These are phyloP conservation scores for Elsinoe fawcettii DNA, from an alignment of 2,329 filamentous ascomycete species.

Conservation along the genomic window DNA sequence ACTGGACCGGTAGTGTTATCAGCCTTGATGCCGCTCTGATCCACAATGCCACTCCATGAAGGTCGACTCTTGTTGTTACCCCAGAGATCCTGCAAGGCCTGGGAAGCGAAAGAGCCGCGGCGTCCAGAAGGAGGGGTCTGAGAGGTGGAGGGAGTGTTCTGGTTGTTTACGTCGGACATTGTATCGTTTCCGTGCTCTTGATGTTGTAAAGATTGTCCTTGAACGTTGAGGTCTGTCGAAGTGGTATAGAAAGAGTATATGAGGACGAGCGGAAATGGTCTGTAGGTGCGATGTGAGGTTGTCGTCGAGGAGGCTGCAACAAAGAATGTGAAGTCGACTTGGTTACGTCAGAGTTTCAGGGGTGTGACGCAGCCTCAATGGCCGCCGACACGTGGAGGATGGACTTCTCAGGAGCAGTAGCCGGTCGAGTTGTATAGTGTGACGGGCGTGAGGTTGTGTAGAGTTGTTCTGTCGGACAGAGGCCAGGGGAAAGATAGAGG, in stretches of 20 bases:
- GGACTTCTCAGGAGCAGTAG: neutral
- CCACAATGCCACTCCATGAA: slow-evolving; percentile 23
- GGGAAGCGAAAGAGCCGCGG: slow-evolving; percentile 41
- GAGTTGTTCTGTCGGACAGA: neutral
- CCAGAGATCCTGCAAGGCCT: slow-evolving; percentile 44
- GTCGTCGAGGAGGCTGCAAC: slow-evolving; percentile 4
- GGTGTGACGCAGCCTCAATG: slow-evolving; percentile 4
- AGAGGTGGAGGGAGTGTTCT: slow-evolving; percentile 34
- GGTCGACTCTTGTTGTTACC: slow-evolving; percentile 31
- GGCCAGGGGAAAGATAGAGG: neutral
- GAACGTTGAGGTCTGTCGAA: no score
- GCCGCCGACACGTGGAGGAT: neutral
- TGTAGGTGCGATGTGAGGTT: neutral
- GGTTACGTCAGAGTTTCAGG: slow-evolving; percentile 12
- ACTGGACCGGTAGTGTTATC: slow-evolving; percentile 19
- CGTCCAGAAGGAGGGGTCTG: slow-evolving; percentile 33
- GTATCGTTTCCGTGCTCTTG: neutral
- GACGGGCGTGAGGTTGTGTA: neutral
- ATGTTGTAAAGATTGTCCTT: no score
- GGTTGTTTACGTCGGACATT: slow-evolving; percentile 27
- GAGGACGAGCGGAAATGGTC: neutral
- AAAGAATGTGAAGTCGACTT: slow-evolving; percentile 10
- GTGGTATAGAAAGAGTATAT: neutral
- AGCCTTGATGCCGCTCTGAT: slow-evolving; percentile 25
- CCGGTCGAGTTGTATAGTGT: neutral